A percentile compares a stretch with the other conserved stretches of the same genome.
Evolutionary conservation across 2,329 filamentous ascomycete genomes (phyloP).

Genomic region (Xylaria sp.): DNA sequence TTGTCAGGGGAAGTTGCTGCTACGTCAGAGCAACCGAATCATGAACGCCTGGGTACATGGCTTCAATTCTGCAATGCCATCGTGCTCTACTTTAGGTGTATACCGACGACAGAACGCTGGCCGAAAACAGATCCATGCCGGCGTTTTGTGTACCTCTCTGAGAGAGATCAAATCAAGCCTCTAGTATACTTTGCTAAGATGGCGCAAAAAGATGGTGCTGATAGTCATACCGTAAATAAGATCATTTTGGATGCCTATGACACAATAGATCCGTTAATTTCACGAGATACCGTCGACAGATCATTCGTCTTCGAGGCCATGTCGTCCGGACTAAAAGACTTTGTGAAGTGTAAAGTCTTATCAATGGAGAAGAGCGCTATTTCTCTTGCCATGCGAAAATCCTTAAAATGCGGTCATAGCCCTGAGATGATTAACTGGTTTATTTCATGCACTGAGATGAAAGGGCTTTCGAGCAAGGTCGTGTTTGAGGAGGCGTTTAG

Average conservation of each 20-base stretch:
- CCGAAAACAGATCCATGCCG: too few relatives aligned
- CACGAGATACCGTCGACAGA: too few relatives aligned
- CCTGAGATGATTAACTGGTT: background rate
- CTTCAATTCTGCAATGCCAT: slow-evolving; percentile 1
- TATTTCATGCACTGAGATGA: background rate
- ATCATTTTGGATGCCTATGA: background rate
- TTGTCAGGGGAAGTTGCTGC: background rate
- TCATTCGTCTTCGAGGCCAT: background rate
- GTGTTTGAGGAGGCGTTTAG: background rate
- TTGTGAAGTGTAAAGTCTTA: background rate
- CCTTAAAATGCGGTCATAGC: background rate
- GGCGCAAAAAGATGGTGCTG: background rate
- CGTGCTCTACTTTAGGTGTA: background rate
- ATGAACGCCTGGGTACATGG: background rate
- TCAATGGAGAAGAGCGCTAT: background rate
- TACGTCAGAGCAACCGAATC: background rate
- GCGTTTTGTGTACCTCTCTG: too few relatives aligned
- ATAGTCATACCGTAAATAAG: background rate
- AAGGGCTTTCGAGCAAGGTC: background rate
- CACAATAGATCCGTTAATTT: too few relatives aligned
- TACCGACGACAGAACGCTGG: too few relatives aligned
- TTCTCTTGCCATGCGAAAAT: background rate
- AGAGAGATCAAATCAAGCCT: too few relatives aligned
- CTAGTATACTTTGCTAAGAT: background rate
- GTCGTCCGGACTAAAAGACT: background rate